Evolutionary conservation across 2,329 filamentous ascomycete genomes (phyloP), one percentile per base, ranked within the genome.

Genomic region (Colletotrichum sp.): DNA sequence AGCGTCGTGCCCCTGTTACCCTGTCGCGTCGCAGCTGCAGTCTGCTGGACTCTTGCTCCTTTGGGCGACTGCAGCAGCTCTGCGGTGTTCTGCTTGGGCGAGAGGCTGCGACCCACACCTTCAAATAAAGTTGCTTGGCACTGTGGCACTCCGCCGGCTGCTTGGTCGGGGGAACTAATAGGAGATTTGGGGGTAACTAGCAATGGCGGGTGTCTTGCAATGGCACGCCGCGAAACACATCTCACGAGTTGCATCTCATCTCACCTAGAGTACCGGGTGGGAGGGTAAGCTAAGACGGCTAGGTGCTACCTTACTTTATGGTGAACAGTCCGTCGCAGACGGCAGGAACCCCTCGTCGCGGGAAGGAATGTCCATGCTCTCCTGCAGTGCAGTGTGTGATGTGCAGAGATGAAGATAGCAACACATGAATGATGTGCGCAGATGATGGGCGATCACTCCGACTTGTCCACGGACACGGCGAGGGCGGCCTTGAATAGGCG

Each of bases 51-150:
- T 24, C 32, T 60, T 64, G 62, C 73, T 73, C 18, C 64, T 67
- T 72, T 36, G 38, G 43, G 69, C 26, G 69, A 43, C 36, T 34
- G 28, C 26, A 55, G 56, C 38, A 18, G 38, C 69, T 55, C 38
- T 73, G 71, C 66, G 26, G 58, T 65, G 30, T 38, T 71, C 60
- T 65, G 68, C 58, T 66, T 75, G 73, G 56, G 55, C 34, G 38
- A 67, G 32, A 36, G 56, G 56, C 28, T 34, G 26, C 16, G 62
- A 64, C 70, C 73, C 73, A 75, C 73, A 52, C 34, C 21, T 18
- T 34, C 36, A 73, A 75, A 66, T 75, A 75, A 75, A 75, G 73
- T 75, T 75, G 21, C 73, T 75, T 75, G 73, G 73, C 73, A 75
- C 73, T 75, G 43, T 52, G 43, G 43, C 43, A 52, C 43, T 52